A percentile compares a stretch with the other conserved stretches of the same genome.
Conservation (phyloP, 2,329 filamentous ascomycete species). For the Alternaria brassicicola region DNA sequence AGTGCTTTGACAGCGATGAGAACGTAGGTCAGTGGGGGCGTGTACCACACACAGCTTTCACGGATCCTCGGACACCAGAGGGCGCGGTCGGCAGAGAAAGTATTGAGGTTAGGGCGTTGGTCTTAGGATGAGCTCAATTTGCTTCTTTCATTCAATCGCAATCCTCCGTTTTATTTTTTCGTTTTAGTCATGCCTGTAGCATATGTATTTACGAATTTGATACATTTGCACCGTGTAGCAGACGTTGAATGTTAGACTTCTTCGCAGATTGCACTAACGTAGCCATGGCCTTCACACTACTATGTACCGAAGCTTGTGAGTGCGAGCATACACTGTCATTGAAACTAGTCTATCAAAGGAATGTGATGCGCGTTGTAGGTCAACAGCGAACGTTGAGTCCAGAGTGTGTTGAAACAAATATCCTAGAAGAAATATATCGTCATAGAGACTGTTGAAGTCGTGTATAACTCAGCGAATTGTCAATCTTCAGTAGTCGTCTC, state of each 20-base stretch:
- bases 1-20: constrained; percentile 75
- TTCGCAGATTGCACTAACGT: background rate
- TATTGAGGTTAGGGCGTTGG: constrained; percentile 85
- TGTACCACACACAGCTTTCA: constrained; percentile 65
- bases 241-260: background rate
- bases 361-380: background rate
- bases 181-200: background rate
- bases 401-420: constrained; percentile 19
- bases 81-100: constrained; percentile 79
- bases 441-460: constrained; percentile 26
- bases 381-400: background rate
- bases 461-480: background rate
- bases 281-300: background rate
- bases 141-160: background rate
- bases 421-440: background rate
- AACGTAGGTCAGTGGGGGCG: constrained; percentile 50
- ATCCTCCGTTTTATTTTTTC: background rate
- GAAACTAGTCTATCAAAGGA: background rate
- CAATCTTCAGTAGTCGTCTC: constrained; percentile 73
- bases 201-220: background rate
- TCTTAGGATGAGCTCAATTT: constrained; percentile 66
- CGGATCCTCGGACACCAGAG: constrained; percentile 71
- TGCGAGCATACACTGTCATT: background rate
- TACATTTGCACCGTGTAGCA: background rate
- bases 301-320: background rate